Percentiles rank a stretch among this genome's conserved stretches.
Evolutionary conservation across 1,284 basidiomycete species (phyloP).

Genomic region (Malassezia nana): DNA sequence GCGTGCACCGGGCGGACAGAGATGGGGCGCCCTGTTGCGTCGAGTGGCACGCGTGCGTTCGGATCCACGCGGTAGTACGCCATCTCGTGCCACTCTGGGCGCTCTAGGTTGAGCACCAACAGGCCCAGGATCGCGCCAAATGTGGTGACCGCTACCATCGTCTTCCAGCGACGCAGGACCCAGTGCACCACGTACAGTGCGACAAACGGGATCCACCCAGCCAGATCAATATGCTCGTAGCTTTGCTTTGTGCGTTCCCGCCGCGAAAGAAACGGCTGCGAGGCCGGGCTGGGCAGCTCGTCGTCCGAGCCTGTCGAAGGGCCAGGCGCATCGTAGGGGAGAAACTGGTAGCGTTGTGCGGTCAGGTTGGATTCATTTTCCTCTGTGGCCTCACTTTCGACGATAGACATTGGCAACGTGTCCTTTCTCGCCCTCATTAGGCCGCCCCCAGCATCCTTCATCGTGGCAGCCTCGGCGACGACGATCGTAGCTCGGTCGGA

Average conservation of each 20-base stretch:
- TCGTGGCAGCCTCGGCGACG: not conserved
- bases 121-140: conserved; percentile 35
- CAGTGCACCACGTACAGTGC: conserved; percentile 2
- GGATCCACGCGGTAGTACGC: conserved; percentile 46
- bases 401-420: conserved; percentile 8
- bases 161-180: conserved; percentile 40
- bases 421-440: not conserved
- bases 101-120: conserved; percentile 40
- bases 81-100: conserved; percentile 47
- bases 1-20: conserved; percentile 22
- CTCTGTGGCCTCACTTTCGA: not conserved
- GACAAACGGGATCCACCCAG: not conserved
- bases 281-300: conserved; percentile 3
- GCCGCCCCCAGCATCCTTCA: not conserved
- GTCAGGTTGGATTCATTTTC: not conserved
- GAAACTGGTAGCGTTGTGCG: conserved; percentile 14
- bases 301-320: not conserved
- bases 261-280: not conserved
- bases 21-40: conserved; percentile 5
- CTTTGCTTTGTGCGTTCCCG: not conserved
- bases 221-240: not conserved
- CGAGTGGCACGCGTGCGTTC: conserved; percentile 33
- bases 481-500: not conserved
- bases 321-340: conserved; percentile 8
- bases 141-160: conserved; percentile 32